Evolutionary conservation across 805 yeast genomes (phyloP).

Genomic region (Saturnispora besseyi): DNA sequence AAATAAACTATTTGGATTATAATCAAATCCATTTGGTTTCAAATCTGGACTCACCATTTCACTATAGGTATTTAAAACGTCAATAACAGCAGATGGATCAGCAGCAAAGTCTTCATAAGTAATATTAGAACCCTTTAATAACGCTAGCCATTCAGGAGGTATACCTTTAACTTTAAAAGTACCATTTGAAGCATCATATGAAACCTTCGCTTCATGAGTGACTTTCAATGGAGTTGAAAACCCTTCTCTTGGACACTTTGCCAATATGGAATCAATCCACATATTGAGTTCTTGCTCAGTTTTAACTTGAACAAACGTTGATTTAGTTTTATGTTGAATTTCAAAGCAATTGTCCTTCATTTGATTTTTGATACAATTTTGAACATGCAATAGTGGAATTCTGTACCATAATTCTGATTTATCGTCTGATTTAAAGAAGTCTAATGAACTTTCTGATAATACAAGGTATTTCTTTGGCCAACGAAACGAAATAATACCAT

Average conservation of each 20-base stretch:
- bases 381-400: constrained; percentile 49
- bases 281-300: constrained; percentile 71
- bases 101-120: constrained; percentile 55
- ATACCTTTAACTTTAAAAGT: constrained; percentile 41
- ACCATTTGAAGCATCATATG: constrained; percentile 70
- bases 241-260: constrained; percentile 54
- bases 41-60: constrained; percentile 34
- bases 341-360: constrained; percentile 77
- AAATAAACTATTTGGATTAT: constrained; percentile 11
- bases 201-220: constrained; percentile 87
- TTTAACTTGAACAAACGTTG: constrained; percentile 68
- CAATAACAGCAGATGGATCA: constrained; percentile 57
- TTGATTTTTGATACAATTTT: constrained; percentile 58
- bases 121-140: constrained; percentile 49
- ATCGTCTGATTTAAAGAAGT: constrained; percentile 62
- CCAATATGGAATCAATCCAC: constrained; percentile 84
- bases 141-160: constrained; percentile 50
- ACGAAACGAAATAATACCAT: constrained; percentile 77
- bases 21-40: constrained; percentile 1
- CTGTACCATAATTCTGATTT: constrained; percentile 40
- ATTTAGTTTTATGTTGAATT: constrained; percentile 54
- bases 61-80: constrained; percentile 46
- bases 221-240: constrained; percentile 93
- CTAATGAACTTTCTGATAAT: constrained; percentile 63
- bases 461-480: constrained; percentile 89